A percentile compares a stretch with the other conserved stretches of the same genome.
These are phyloP conservation scores for Heterobasidion annosum DNA, from an alignment of 1,284 basidiomycete species.

Conservation along the genomic window DNA sequence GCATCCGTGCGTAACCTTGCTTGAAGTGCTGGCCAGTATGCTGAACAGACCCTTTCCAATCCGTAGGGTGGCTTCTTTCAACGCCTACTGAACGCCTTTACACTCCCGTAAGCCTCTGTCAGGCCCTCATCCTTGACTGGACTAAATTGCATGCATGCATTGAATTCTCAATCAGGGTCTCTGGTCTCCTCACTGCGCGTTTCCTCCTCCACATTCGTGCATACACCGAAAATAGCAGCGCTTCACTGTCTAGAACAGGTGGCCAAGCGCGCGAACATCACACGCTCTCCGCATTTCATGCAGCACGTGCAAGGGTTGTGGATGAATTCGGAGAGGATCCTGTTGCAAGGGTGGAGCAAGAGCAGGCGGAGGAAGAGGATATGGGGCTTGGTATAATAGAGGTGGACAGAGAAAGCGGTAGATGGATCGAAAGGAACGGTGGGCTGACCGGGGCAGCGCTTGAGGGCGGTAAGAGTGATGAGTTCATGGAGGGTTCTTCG, in stretches of 20 bases:
- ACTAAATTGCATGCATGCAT: neutral
- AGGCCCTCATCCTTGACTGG: neutral
- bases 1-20: neutral
- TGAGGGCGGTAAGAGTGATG: too few relatives aligned
- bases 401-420: too few relatives aligned
- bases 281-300: neutral
- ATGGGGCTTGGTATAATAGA: too few relatives aligned
- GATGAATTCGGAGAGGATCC: constrained; percentile 12
- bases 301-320: constrained; percentile 2
- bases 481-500: too few relatives aligned
- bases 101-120: constrained; percentile 14
- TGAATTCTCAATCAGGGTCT: constrained; percentile 15
- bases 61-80: constrained; percentile 19
- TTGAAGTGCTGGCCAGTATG: neutral
- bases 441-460: too few relatives aligned
- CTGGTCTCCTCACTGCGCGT: constrained; percentile 23
- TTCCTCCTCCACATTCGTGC: constrained; percentile 23
- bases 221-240: constrained; percentile 11
- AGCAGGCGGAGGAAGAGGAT: neutral
- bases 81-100: constrained; percentile 20
- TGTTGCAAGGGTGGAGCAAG: neutral
- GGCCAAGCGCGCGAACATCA: neutral
- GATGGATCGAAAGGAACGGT: too few relatives aligned
- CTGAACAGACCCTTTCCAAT: neutral
- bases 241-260: neutral